These are phyloP conservation scores for Cyclostephanos tholiformis DNA, from an alignment of 108 stramenopile species.

Conservation along the genomic window DNA sequence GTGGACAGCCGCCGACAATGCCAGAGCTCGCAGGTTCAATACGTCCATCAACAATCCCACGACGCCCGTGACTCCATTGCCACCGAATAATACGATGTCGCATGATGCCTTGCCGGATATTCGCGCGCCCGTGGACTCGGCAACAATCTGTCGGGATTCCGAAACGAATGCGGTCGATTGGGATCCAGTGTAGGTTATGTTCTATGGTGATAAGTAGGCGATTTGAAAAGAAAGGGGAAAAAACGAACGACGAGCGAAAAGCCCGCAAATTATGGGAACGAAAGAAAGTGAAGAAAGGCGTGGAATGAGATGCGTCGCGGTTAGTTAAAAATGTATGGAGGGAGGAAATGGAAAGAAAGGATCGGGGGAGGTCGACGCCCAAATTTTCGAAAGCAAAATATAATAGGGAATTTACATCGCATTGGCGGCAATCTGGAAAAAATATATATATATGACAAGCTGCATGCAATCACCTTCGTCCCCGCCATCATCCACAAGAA, in stretches of 20 bases:
- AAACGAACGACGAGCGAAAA: not conserved
- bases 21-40: constrained; percentile 49
- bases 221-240: too few relatives aligned
- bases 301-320: too few relatives aligned
- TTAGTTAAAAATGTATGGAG: too few relatives aligned
- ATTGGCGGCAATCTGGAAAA: too few relatives aligned
- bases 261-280: not conserved
- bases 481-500: too few relatives aligned
- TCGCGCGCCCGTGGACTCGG: constrained; percentile 79
- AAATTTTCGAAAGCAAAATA: too few relatives aligned
- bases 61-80: constrained; percentile 93
- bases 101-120: constrained; percentile 87
- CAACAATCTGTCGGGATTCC: constrained; percentile 91
- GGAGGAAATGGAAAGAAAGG: too few relatives aligned
- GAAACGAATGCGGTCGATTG: constrained; percentile 91
- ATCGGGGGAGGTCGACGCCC: too few relatives aligned
- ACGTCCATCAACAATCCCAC: constrained; percentile 79
- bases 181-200: constrained; percentile 79
- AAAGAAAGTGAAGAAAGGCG: too few relatives aligned
- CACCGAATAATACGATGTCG: constrained; percentile 94
- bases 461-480: too few relatives aligned
- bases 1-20: not conserved
- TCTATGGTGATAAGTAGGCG: constrained; percentile 13
- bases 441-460: too few relatives aligned
- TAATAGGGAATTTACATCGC: too few relatives aligned